A percentile compares a stretch with the other conserved stretches of the same genome.
Evolutionary conservation across 1,284 basidiomycete species (phyloP).

Genomic region (Rhizoctonia solani): DNA sequence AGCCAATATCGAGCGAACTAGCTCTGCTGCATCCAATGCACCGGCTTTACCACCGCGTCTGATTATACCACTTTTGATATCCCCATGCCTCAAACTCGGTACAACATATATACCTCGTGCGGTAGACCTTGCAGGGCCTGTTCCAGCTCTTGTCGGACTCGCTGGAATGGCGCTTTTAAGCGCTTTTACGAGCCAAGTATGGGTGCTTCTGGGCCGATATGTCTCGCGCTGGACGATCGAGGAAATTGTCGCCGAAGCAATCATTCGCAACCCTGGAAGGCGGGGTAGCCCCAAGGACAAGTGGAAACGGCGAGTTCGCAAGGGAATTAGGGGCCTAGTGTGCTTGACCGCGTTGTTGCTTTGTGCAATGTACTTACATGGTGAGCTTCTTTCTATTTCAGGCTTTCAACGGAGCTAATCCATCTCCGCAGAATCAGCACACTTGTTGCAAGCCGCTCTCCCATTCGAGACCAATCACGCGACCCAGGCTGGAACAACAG

Average conservation of each 20-base stretch:
- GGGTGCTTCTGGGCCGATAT: constrained; percentile 28
- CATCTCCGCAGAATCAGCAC: constrained; percentile 3
- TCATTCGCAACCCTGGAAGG: constrained; percentile 26
- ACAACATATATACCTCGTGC: constrained; percentile 30
- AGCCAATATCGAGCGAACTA: constrained; percentile 1
- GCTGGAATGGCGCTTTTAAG: constrained; percentile 25
- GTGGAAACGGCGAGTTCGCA: constrained; percentile 22
- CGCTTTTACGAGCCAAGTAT: constrained; percentile 29
- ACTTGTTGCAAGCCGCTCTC: constrained; percentile 17
- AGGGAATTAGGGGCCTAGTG: not conserved
- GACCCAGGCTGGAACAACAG: constrained; percentile 28
- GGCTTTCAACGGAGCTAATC: not conserved
- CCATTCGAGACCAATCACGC: constrained; percentile 21
- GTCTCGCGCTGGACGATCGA: constrained; percentile 32
- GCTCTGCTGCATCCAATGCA: not conserved
- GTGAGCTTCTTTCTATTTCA: not conserved
- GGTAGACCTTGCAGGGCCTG: constrained; percentile 23
- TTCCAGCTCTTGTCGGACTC: constrained; percentile 26
- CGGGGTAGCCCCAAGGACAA: constrained; percentile 25
- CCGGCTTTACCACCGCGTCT: constrained; percentile 14
- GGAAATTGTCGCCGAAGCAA: constrained; percentile 30
- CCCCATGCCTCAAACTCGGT: constrained; percentile 24
- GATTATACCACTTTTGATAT: constrained; percentile 13
- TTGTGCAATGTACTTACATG: constrained; percentile 27
- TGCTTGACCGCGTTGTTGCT: constrained; percentile 19